phyloP scores from a whole-genome alignment of 1,284 basidiomycete species.

The Caloboletus firmus region DNA sequence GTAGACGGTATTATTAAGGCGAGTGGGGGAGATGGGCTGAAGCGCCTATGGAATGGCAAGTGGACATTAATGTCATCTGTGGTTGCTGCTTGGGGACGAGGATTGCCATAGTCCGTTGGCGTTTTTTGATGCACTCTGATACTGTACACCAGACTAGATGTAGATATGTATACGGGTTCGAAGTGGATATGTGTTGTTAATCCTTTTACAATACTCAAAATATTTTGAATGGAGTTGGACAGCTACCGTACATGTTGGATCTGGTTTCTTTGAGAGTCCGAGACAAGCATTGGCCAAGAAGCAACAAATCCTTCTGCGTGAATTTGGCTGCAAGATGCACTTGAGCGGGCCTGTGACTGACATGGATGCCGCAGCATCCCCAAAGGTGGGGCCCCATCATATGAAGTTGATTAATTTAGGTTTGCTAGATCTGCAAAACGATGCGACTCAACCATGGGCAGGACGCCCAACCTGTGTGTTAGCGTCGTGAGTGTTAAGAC shows the following conservation, averaged over 20 bases:
- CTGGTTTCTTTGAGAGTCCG: background rate
- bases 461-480: background rate
- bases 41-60: slow-evolving; percentile 28
- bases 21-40: slow-evolving; percentile 22
- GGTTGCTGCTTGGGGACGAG: slow-evolving; percentile 31
- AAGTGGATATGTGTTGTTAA: background rate
- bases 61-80: slow-evolving; percentile 27
- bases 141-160: background rate
- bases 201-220: background rate
- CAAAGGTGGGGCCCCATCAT: background rate
- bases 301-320: background rate
- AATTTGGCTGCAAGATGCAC: background rate
- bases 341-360: background rate
- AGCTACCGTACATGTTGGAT: background rate
- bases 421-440: background rate
- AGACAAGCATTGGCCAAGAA: background rate
- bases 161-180: slow-evolving; percentile 1
- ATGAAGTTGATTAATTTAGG: background rate
- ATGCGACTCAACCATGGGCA: background rate
- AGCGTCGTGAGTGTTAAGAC: background rate
- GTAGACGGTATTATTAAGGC: slow-evolving; percentile 18
- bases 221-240: background rate
- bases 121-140: background rate
- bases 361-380: background rate
- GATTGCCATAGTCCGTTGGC: slow-evolving; percentile 19